Evolutionary conservation across 371 early-diverging fungal genomes (phyloP).

Genomic region (Rhizopus sp.): DNA sequence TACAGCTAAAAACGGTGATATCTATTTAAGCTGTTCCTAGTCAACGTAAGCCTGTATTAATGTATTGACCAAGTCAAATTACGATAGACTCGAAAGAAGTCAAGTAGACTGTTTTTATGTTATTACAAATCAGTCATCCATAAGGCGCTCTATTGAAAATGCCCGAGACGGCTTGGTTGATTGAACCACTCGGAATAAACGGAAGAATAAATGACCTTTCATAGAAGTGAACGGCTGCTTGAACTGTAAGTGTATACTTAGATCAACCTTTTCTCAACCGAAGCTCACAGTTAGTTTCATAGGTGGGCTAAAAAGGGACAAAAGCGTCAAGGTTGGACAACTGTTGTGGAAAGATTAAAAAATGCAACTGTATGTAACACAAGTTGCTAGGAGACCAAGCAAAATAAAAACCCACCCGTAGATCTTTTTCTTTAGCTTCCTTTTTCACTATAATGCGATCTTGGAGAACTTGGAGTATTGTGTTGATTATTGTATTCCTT

Average conservation of each 20-base stretch:
- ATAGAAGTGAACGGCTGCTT: slow-evolving; percentile 78
- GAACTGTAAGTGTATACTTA: slow-evolving; percentile 66
- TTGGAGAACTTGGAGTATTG: slow-evolving; percentile 22
- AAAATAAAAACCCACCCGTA: too few species aligned
- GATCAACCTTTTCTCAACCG: not conserved
- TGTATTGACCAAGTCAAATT: too few species aligned
- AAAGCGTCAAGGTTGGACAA: slow-evolving; percentile 58
- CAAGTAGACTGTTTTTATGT: too few species aligned
- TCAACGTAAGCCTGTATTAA: too few species aligned
- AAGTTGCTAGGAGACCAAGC: too few species aligned
- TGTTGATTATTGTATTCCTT: slow-evolving; percentile 15
- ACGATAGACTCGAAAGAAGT: too few species aligned
- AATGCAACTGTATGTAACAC: not conserved
- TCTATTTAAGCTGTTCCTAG: too few species aligned
- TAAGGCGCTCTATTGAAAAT: too few species aligned
- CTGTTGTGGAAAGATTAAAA: slow-evolving; percentile 19
- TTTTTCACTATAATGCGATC: slow-evolving; percentile 13
- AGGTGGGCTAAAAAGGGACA: slow-evolving; percentile 56
- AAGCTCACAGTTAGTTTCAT: slow-evolving; percentile 1
- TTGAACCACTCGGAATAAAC: too few species aligned
- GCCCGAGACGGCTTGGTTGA: too few species aligned
- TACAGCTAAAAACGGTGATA: too few species aligned
- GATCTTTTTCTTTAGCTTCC: not conserved
- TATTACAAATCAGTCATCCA: too few species aligned
- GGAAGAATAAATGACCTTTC: slow-evolving; percentile 16